Conservation (phyloP, 106 monocot genomes). For the Acorus calamus region DNA sequence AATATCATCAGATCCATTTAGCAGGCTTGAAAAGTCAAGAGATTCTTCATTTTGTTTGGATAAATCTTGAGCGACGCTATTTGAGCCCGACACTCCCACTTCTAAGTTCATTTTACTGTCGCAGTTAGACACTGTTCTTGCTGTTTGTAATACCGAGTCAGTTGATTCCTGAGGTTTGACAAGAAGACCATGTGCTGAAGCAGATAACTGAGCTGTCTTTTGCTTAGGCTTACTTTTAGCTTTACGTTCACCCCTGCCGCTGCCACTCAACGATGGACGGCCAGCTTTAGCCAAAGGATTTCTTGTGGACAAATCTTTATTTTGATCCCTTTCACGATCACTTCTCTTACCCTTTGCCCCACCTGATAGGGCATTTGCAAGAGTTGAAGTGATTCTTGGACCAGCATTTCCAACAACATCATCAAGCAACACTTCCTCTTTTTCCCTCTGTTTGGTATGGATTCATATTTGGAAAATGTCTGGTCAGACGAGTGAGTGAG, state of each 20-base stretch:
- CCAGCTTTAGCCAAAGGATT: conserved; percentile 49
- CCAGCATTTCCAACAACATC: conserved; percentile 45
- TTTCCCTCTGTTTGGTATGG: conserved; percentile 26
- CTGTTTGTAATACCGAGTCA: conserved; percentile 5
- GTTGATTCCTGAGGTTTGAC: conserved; percentile 31
- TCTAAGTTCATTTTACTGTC: conserved; percentile 5
- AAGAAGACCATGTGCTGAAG: conserved; percentile 44
- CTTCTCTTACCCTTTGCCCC: conserved; percentile 67
- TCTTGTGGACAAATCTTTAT: conserved; percentile 32
- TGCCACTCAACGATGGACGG: conserved; percentile 30
- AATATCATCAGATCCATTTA: conserved; percentile 44
- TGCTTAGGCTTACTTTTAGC: conserved; percentile 74
- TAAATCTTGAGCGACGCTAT: conserved; percentile 11
- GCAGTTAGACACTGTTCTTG: background rate
- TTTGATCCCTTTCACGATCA: conserved; percentile 49
- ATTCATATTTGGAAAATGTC: conserved; percentile 23
- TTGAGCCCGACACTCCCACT: conserved; percentile 8
- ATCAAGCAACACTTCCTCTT: conserved; percentile 63
- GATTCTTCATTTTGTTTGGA: conserved; percentile 29
- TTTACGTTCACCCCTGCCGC: conserved; percentile 61
- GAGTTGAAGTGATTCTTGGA: conserved; percentile 25
- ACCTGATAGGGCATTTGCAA: conserved; percentile 20
- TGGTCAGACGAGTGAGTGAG: conserved; percentile 21
- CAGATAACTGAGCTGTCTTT: conserved; percentile 65
- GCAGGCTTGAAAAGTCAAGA: conserved; percentile 36